phyloP scores from a whole-genome alignment of 2,329 filamentous ascomycete species.

The Ophiocordyceps unilateralis region DNA sequence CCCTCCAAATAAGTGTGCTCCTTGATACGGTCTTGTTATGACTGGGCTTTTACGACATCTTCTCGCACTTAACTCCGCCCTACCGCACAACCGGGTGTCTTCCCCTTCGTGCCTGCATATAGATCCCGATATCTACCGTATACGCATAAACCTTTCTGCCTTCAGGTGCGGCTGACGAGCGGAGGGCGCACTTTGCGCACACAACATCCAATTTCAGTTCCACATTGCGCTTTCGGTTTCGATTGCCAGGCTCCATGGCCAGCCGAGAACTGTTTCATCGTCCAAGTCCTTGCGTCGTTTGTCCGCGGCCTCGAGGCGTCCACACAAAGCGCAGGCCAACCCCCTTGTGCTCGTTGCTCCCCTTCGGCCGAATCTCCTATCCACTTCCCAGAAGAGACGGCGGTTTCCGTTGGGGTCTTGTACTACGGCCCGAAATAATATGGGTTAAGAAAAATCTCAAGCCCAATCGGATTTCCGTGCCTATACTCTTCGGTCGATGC shows the following conservation, averaged over 20 bases:
- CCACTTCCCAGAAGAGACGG: too few species aligned
- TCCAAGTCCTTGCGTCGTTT: neutral
- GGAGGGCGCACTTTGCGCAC: neutral
- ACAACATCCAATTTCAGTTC: neutral
- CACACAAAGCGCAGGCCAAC: neutral
- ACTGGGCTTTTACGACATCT: too few species aligned
- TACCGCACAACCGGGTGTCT: too few species aligned
- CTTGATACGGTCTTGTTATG: too few species aligned
- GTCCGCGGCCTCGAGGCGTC: neutral
- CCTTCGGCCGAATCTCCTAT: too few species aligned
- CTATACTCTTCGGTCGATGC: slow-evolving; percentile 21
- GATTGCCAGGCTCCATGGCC: neutral
- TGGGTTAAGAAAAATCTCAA: neutral
- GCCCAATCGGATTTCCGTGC: neutral
- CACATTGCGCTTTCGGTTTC: neutral
- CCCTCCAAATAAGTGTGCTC: too few species aligned
- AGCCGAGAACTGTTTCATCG: neutral
- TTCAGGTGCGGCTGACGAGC: neutral
- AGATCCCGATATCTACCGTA: too few species aligned
- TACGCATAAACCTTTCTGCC: too few species aligned
- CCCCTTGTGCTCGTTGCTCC: neutral
- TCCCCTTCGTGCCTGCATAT: too few species aligned
- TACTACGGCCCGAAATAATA: too few species aligned
- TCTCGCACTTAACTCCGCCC: too few species aligned
- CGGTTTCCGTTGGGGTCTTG: neutral